A percentile compares a stretch with the other conserved stretches of the same genome.
phyloP scores from a whole-genome alignment of 2,329 filamentous ascomycete genomes.

The Colletotrichum falcatum region DNA sequence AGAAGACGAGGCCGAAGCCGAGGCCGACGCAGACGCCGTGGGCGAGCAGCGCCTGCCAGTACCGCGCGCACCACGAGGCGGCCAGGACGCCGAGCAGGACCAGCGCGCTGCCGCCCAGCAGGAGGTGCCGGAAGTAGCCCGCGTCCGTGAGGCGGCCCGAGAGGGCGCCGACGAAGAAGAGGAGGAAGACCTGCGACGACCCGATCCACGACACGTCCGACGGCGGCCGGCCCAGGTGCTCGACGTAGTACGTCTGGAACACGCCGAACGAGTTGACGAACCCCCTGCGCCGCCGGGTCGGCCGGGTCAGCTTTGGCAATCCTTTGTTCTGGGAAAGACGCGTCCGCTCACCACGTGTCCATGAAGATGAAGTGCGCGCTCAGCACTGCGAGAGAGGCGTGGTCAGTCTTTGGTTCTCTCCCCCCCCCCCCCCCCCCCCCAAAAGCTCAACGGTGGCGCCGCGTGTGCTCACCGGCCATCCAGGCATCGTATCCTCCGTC shows the following conservation, averaged over 20 bases:
- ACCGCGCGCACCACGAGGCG: conserved; percentile 55
- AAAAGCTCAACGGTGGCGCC: neutral
- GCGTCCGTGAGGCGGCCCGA: conserved; percentile 59
- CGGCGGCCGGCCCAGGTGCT: conserved; percentile 48
- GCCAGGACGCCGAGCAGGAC: conserved; percentile 60
- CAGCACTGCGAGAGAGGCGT: neutral
- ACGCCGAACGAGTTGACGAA: conserved; percentile 59
- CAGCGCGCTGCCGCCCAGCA: conserved; percentile 53
- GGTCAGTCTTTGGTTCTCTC: conserved; percentile 17
- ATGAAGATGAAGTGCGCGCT: conserved; percentile 38
- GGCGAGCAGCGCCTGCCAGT: conserved; percentile 63
- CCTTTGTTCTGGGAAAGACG: no score
- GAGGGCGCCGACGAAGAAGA: conserved; percentile 55
- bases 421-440: no score
- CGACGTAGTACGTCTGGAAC: conserved; percentile 60
- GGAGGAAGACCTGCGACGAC: conserved; percentile 57
- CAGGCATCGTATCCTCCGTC: conserved; percentile 34
- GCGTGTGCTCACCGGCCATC: conserved; percentile 31
- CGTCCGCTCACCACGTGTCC: conserved; percentile 33
- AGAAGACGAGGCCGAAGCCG: conserved; percentile 68
- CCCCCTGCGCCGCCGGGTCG: no score
- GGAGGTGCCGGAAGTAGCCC: conserved; percentile 55
- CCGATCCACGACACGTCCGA: conserved; percentile 60
- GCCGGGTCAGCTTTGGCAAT: neutral
- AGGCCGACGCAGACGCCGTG: conserved; percentile 63